Evolutionary conservation across 2,329 filamentous ascomycete species (phyloP), one percentile per base, ranked within the genome.

Genomic region (Xylaria sp.): DNA sequence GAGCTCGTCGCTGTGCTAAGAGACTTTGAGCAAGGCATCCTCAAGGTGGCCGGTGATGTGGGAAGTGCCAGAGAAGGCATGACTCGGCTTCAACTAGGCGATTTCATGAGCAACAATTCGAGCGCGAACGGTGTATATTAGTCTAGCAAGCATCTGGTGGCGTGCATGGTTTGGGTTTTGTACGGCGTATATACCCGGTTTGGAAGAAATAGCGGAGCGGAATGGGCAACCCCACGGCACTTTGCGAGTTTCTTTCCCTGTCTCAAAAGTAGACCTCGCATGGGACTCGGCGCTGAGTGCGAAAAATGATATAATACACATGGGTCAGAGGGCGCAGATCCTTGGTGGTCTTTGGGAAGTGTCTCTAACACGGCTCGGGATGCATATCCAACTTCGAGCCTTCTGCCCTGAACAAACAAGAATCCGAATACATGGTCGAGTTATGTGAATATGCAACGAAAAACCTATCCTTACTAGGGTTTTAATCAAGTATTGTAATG

Each of bases 11-110:
- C 80, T 11, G 86, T 87, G 43, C 79, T 90, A 65, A 79, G 83
- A 17, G 87, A 90, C 67, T 88, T 90, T 62, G 87, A 90, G 75
- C 80, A 84, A 67, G 83, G 86, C 58, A 87, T 90, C 57, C 74
- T 89, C 58, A 83, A 85, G 54, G 87, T 89, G 58, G 87, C 87
- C 4, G 80, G 82, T 23, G 82, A 85, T 57, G 81, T 90, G 51
- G 87, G 86, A 2, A 77, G 77, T 47, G 82, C 81, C 4, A 83
- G 86, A 63, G 87, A 90, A 72, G 83, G 83, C 35, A 81, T 88
- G 58, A 86, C 87, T 56, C 82, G 82, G 65, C 73, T 89, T 54
- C 83, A 84, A 67, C 70, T 83, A 38, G 85, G 84, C 17, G 77
- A 79, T 13, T 79, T 81, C 58, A 74, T 80, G 67, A 74, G 71